Evolutionary conservation across 1,139 yeast genomes (phyloP).

Genomic region (Saccharomyces hybrid): DNA sequence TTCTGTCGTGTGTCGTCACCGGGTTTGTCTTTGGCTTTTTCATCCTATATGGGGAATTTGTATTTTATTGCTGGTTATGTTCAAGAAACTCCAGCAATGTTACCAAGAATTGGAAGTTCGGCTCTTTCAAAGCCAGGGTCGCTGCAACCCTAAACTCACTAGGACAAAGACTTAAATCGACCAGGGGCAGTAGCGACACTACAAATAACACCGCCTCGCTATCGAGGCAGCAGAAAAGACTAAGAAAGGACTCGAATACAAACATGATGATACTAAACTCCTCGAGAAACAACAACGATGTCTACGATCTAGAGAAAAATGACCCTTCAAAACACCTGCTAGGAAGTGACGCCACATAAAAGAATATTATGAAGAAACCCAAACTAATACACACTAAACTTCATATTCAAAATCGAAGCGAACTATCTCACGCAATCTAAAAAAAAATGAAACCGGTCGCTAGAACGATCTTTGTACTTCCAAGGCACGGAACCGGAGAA

Average conservation of each 20-base stretch:
- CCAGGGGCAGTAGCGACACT: neutral
- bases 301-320: conserved; percentile 14
- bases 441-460: too few relatives aligned
- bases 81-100: conserved; percentile 3
- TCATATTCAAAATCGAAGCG: neutral
- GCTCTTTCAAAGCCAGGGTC: neutral
- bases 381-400: neutral
- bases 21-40: conserved; percentile 55
- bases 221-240: conserved; percentile 11
- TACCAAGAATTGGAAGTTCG: neutral
- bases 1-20: conserved; percentile 56
- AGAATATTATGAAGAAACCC: neutral
- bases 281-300: neutral
- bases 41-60: conserved; percentile 55
- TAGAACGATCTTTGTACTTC: too few relatives aligned
- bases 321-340: neutral
- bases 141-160: neutral
- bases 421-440: neutral
- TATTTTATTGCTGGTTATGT: conserved; percentile 41
- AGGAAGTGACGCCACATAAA: neutral
- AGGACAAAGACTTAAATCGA: neutral
- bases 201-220: neutral
- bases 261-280: conserved; percentile 7
- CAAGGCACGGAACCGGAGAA: too few relatives aligned
- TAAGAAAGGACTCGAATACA: conserved; percentile 20